Percentiles rank a stretch among this genome's conserved stretches.
Evolutionary conservation across 768 basidiomycete species (phyloP).

Genomic region (Tulasnella sp.): DNA sequence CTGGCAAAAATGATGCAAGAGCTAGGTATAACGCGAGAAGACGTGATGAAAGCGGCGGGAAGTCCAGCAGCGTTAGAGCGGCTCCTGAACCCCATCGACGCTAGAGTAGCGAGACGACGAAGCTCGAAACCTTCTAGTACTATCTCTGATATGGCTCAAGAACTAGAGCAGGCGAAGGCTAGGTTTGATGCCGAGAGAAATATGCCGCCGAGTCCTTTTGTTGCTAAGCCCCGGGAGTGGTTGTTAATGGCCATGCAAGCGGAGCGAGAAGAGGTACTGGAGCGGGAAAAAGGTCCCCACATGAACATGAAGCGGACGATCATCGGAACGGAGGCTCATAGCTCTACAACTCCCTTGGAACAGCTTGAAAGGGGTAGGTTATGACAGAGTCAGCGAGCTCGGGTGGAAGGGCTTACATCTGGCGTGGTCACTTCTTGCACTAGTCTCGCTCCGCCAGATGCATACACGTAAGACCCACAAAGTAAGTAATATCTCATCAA

Average conservation of each 20-base stretch:
- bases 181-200: background rate
- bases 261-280: background rate
- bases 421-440: no score
- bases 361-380: background rate
- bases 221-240: background rate
- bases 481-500: background rate
- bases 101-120: no score
- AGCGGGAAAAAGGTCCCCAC: background rate
- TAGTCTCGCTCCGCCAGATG: background rate
- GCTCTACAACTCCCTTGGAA: background rate
- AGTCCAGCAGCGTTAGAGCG: background rate
- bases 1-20: background rate
- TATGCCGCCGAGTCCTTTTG: background rate
- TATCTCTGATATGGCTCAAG: background rate
- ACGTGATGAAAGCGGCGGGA: background rate
- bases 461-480: background rate
- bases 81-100: background rate
- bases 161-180: background rate
- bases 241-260: background rate
- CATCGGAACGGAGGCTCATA: conserved; percentile 4
- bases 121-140: background rate
- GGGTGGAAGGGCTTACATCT: background rate
- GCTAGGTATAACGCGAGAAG: background rate
- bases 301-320: background rate
- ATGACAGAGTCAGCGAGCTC: background rate